Base-by-base conservation (phyloP, 257 asterid genomes). In the Jacaranda mimosifolia region DNA sequence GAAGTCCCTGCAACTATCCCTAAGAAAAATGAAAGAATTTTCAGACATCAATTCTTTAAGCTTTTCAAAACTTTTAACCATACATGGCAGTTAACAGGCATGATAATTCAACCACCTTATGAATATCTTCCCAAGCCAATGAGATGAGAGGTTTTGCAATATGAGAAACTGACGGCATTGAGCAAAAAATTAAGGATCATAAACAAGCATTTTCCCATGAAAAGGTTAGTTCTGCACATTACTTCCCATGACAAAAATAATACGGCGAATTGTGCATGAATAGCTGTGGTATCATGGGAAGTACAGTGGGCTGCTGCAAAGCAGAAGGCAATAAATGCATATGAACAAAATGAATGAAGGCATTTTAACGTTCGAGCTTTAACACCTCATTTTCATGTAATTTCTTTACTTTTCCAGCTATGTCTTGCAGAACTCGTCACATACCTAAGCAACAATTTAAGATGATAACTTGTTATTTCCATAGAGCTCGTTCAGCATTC, bases 261-360 rank as follows among this genome's bases (percentile, higher is more conserved):
- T 45, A 35, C 73, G 72, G 80, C 59, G 80, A 77, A 81, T 74
- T 65, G 36, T 79, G 79, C 73, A 75, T 75, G 57, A 77, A 74
- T 70, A 69, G 79, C 74, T 53, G 58, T 10, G 59, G 66, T 55
- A 77, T 72, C 73, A 63, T 48, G 74, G 51, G 52, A 62, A 65
- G 32, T 70, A 77, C 86, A 70, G 43, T 63, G 70, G 49, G 19
- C 73, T 52, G 75, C 82, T 74, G 64, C 73, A 80, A 42, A 42
- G 69, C 72, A 75, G 77, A 63, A 49, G 75, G 77, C 79, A 81
- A 66, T 75, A 73, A 75, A 66, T 76, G 74, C 79, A 76, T 83
- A 84, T 79, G 70, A 87, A 86, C 90, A 87, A 79, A 88, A 76
- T 83, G 85, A 90, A 89, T 82, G 77, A 87, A 85, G 81, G 78